Evolutionary conservation across 169 alveolate genomes (phyloP), one percentile per base, ranked within the genome.

Genomic region (Plasmodium gallinaceum): DNA sequence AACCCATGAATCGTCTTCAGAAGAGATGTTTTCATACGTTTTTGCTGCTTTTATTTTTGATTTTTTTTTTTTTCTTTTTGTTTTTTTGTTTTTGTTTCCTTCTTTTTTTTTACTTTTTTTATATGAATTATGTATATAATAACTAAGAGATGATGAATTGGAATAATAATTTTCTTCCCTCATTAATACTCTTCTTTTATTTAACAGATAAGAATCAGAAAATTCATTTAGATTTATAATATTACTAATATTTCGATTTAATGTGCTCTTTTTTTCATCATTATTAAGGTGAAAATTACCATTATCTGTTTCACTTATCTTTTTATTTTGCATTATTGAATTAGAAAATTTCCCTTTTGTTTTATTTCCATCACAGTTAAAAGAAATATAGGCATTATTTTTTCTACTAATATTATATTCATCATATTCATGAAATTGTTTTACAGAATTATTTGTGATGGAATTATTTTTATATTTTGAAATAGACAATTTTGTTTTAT

Each of bases 1-100:
- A 10, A 58, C 71, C 91, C 91, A 83, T 8, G 91, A 83, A 8
- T 83, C 91, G 18, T 83, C 91, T 45, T 66, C 80, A n/a, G 91
- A 83, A 16, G 85, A 69, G 8, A 65, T n/a, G 46, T 37, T 73
- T 74, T 74, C 45, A n/a, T 51, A 37, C 14, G 14, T 75, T 45
- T 64, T 42, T 46, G 20, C 22, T 51, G 24, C 24, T 60, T 61
- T 58, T 43, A 43, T 46, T 78, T 37, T 64, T 70, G 43, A 2
- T 70, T 48, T 70, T 46, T 70, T 12, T 46, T 70, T 52, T 24
- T 32, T 9, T 51, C 48, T 76, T 64, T 16, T 39, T 48, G 10
- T n/a, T 48, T 24, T 16, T 7, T 64, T 16, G 7, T 76, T 64
- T 48, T 12, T 18, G 3, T 20, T 20, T 18, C 22, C 48, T 57